These are phyloP conservation scores for Rhodotorula paludigena DNA, from an alignment of 768 basidiomycete genomes.

Conservation along the genomic window DNA sequence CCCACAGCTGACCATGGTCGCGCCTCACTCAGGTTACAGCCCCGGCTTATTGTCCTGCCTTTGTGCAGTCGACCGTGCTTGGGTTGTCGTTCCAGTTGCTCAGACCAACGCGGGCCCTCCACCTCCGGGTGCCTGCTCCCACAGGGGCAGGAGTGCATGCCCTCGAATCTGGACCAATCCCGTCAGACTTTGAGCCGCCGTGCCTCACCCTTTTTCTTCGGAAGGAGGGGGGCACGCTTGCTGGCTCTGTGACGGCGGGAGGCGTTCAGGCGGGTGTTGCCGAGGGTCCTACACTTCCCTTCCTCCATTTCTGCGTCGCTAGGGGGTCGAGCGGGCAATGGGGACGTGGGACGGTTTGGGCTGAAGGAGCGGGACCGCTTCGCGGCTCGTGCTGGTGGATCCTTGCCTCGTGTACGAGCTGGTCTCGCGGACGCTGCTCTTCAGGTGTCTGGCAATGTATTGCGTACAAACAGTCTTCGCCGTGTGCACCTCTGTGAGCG, in stretches of 20 bases:
- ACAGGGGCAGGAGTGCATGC: conserved; percentile 11
- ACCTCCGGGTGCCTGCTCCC: conserved; percentile 25
- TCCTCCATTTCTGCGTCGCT: no score
- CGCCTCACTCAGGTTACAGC: not conserved
- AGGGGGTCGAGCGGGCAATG: no score
- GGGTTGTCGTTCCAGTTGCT: conserved; percentile 36
- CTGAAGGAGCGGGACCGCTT: not conserved
- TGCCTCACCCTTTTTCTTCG: not conserved
- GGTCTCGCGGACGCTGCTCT: no score
- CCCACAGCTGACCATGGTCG: not conserved
- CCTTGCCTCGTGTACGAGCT: no score
- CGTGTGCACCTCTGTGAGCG: no score
- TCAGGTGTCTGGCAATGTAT: no score
- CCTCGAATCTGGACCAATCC: conserved; percentile 30
- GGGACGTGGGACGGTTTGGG: not conserved
- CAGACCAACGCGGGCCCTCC: conserved; percentile 28
- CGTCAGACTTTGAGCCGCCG: conserved; percentile 9
- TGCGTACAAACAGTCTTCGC: no score
- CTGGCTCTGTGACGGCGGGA: conserved; percentile 25
- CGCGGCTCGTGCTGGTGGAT: no score
- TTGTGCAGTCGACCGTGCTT: conserved; percentile 9
- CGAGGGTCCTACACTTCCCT: conserved; percentile 24
- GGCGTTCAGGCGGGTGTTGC: conserved; percentile 28
- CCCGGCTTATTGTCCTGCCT: not conserved
- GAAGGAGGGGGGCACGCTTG: no score